phyloP scores from a whole-genome alignment of 768 basidiomycete genomes.

The Xerocomellus chrysenteron region DNA sequence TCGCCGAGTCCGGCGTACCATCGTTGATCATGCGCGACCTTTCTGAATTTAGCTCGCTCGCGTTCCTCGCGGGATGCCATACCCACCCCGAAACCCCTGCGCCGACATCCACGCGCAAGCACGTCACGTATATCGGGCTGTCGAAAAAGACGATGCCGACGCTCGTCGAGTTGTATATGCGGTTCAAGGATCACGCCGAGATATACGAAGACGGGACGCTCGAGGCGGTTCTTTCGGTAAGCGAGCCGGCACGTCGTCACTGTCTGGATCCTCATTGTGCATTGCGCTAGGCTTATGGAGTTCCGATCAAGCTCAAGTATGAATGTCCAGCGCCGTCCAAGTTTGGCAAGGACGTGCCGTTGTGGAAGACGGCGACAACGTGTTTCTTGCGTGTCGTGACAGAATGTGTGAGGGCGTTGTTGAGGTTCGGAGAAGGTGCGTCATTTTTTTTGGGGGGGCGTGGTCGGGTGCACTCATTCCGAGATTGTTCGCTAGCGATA shows the following conservation, averaged over 20 bases:
- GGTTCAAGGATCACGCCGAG: conserved; percentile 56
- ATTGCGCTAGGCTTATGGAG: conserved; percentile 67
- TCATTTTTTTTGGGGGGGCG: not conserved
- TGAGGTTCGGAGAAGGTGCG: conserved; percentile 50
- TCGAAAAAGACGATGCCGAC: conserved; percentile 85
- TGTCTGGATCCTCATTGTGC: not conserved
- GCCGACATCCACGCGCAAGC: conserved; percentile 43
- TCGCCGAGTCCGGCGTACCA: conserved; percentile 57
- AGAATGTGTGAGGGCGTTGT: conserved; percentile 56
- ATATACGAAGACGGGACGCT: conserved; percentile 83
- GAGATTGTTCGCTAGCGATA: conserved; percentile 41
- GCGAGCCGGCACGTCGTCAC: conserved; percentile 18
- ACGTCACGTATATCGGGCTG: conserved; percentile 88
- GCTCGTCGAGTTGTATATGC: conserved; percentile 73
- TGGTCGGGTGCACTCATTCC: not conserved
- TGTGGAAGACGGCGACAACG: conserved; percentile 95
- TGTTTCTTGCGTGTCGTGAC: conserved; percentile 74
- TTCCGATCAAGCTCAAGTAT: conserved; percentile 93
- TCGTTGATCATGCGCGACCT: conserved; percentile 82
- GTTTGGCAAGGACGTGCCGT: conserved; percentile 79
- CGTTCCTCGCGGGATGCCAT: conserved; percentile 81
- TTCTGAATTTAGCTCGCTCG: conserved; percentile 81
- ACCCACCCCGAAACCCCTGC: conserved; percentile 16
- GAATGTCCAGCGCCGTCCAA: conserved; percentile 90
- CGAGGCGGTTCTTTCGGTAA: conserved; percentile 76